A percentile compares a stretch with the other conserved stretches of the same genome.
These are phyloP conservation scores for Scheffersomyces cryptocercus DNA, from an alignment of 1,139 yeast species.

Conservation along the genomic window DNA sequence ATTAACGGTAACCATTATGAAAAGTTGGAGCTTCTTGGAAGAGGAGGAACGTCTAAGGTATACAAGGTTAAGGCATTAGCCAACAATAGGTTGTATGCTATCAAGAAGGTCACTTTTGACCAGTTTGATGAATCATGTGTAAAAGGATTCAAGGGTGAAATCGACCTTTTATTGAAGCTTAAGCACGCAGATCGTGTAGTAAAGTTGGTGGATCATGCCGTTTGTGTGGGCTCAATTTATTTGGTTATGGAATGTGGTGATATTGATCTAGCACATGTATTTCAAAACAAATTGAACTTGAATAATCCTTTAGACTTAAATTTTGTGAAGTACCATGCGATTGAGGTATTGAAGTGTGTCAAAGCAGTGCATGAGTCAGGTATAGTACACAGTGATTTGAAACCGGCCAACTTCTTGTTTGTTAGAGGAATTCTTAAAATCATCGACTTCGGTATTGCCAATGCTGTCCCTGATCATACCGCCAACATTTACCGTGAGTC, in stretches of 20 bases:
- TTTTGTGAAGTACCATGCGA: constrained; percentile 79
- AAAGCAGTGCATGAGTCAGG: constrained; percentile 85
- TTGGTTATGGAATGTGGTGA: constrained; percentile 97
- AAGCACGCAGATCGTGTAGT: constrained; percentile 74
- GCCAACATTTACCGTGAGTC: constrained; percentile 86
- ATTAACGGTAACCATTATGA: constrained; percentile 69
- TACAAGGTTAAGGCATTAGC: constrained; percentile 67
- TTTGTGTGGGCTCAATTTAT: constrained; percentile 62
- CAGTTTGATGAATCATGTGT: constrained; percentile 77
- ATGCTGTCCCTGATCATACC: constrained; percentile 91
- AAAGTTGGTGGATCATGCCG: constrained; percentile 69
- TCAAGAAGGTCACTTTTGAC: constrained; percentile 80
- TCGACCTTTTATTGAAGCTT: constrained; percentile 66
- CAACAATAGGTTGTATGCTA: constrained; percentile 65
- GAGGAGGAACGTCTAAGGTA: constrained; percentile 94
- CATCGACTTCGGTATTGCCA: constrained; percentile 95
- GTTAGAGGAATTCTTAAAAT: constrained; percentile 84
- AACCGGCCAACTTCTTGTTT: constrained; percentile 91
- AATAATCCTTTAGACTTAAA: constrained; percentile 57
- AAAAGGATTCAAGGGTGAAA: constrained; percentile 85
- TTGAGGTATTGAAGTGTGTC: constrained; percentile 82
- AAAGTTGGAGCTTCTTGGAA: constrained; percentile 76
- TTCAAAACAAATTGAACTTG: constrained; percentile 54
- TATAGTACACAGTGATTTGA: constrained; percentile 90
- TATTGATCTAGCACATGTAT: constrained; percentile 81